Evolutionary conservation across 768 basidiomycete species (phyloP), one percentile per base, ranked within the genome.

Genomic region (Russula abietina): DNA sequence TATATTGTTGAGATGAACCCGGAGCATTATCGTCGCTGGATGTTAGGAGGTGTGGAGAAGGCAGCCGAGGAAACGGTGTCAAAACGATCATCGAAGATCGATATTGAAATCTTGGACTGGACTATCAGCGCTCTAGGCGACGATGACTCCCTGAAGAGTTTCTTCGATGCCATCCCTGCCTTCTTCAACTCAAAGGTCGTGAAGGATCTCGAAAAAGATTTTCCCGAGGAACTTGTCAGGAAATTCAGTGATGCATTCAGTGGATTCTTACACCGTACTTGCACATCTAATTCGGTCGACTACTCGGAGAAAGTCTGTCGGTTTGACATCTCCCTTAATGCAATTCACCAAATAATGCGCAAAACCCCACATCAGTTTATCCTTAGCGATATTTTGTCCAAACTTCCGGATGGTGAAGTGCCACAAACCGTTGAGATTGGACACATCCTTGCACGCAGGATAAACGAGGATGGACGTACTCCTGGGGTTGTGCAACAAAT

Each of bases 111-210:
- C 36, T 39, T 61, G 10, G 10, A 19, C n/a, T 33, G 53, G 53
- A 48, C 43, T 30, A 10, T 61, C 4, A 2, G 10, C 7, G 4
- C 45, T 49, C 26, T 55, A 19, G 24, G 16, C 17, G 53, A 49
- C 7, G 60, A 61, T 12, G n/a, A 28, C 6, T 12, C 26, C 10
- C 46, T 55, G 8, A 45, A 61, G 14, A 19, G 9, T 7, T 61
- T 61, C 32, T 55, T 61, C 7, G 45, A 45, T 0, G 24, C 43
- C 17, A 28, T 61, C 22, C 60, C 60, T 22, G 54, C 45, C 2
- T 61, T 55, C 24, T 55, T 22, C 33, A 19, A n/a, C 24, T 60
- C 60, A 17, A 30, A 22, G 10, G 6, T 55, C 7, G 54, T 41
- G n/a, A 39, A 39, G 7, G 3, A 30, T 30, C 28, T n/a, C n/a